Base-by-base conservation (phyloP, 2,329 filamentous ascomycete species). In the Trichoderma sp. region DNA sequence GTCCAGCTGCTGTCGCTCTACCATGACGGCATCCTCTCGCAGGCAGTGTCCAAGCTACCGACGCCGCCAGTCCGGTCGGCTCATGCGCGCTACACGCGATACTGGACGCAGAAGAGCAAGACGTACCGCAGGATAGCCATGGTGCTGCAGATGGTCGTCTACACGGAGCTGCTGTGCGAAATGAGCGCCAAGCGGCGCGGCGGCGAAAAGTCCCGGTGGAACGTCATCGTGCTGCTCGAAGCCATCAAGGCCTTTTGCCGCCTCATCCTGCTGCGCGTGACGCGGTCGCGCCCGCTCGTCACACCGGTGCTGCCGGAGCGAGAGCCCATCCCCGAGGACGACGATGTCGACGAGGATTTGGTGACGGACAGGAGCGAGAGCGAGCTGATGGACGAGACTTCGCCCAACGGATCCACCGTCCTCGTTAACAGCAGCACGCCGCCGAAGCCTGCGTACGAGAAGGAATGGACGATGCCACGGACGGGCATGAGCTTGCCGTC, bases 101-200 rank as follows among this genome's bases (percentile, higher is more conserved):
- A 89, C 80, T 92, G 90, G 90, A 85, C 88, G 7, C 81, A 85
- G 70, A 87, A 87, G 76, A 90, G 86, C 77, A 85, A 87, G 5
- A 85, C 93, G 11, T 99, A 99, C 81, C 89, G 91, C 72, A 89
- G 93, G 72, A 89, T 97, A 69, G 95, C 95, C 53, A 87, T 95
- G 74, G 85, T 94, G 5, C 84, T 99, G 63, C 94, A 97, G 79
- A 92, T 97, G 83, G 92, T 98, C 30, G 93, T 96, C 76, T 98
- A 98, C 79, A 97, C 95, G 0, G 94, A 99, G 82, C 85, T 99
- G 34, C 84, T 99, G n/a, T 96, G 95, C 88, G 96, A 99, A 81
- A 99, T 99, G 96, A 89, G 92, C 32, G 95, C 95, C 32, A 97
- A 97, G 82, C 88, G 95, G 63, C 91, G 91, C 73, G 93, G 93